Evolutionary conservation across 2,329 filamentous ascomycete species (phyloP).

Genomic region (Chlorencoelia australis): DNA sequence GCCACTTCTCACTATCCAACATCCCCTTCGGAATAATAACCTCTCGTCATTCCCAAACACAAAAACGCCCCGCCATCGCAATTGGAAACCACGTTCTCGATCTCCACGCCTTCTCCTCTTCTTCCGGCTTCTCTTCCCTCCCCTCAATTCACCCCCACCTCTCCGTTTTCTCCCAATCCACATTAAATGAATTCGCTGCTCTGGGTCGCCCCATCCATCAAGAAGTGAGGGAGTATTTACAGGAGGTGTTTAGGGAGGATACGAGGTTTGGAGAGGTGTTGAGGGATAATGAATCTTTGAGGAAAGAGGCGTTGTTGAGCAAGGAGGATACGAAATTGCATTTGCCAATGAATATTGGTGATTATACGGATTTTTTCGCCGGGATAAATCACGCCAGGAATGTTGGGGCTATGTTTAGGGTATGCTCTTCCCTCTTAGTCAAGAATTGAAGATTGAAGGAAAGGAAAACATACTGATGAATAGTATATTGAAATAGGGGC

Average conservation of each 20-base stretch:
- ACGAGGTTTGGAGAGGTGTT: conserved; percentile 52
- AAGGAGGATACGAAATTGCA: conserved; percentile 53
- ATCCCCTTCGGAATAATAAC: conserved; percentile 70
- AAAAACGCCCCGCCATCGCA: conserved; percentile 51
- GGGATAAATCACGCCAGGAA: conserved; percentile 71
- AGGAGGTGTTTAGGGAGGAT: conserved; percentile 51
- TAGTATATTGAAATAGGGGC: conserved; percentile 55
- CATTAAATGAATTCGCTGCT: conserved; percentile 63
- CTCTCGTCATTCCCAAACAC: conserved; percentile 31
- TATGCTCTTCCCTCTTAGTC: neutral
- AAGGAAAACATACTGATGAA: too few relatives aligned
- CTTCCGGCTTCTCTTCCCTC: conserved; percentile 49
- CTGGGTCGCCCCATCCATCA: conserved; percentile 59
- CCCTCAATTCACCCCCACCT: conserved; percentile 42
- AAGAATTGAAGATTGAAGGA: too few relatives aligned
- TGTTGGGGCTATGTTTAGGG: conserved; percentile 15
- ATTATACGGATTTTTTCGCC: conserved; percentile 82
- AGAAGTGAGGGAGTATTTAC: conserved; percentile 59
- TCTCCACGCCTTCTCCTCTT: conserved; percentile 48
- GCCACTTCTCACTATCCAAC: conserved; percentile 59
- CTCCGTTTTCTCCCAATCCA: conserved; percentile 52
- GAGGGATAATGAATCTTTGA: conserved; percentile 48
- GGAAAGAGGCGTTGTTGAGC: conserved; percentile 47
- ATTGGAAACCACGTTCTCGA: conserved; percentile 61
- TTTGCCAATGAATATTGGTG: conserved; percentile 67